Evolutionary conservation across 331 rosid genomes (phyloP).

Genomic region (Quercus lobata): DNA sequence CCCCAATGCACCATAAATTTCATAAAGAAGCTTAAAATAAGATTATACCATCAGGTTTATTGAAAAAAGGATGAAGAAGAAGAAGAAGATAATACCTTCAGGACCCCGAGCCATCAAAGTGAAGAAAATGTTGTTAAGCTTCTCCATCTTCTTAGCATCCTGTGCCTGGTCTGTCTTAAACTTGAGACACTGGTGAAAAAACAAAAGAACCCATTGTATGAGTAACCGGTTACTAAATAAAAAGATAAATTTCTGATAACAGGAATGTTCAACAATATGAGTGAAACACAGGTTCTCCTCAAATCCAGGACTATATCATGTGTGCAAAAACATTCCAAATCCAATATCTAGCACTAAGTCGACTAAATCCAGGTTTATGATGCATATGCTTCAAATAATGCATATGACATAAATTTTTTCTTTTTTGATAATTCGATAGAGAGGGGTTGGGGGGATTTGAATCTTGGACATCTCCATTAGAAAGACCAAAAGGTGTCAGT

Average conservation of each 20-base stretch:
- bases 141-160: conserved; percentile 90
- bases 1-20: conserved; percentile 9
- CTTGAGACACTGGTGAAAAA: conserved; percentile 69
- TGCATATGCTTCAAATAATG: background rate
- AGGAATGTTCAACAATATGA: background rate
- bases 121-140: conserved; percentile 79
- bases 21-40: conserved; percentile 18
- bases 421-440: too few species aligned
- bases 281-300: background rate
- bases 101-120: conserved; percentile 96
- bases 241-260: background rate
- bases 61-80: too few species aligned
- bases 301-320: background rate
- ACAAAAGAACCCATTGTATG: conserved; percentile 16
- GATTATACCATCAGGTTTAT: conserved; percentile 59
- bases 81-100: conserved; percentile 50
- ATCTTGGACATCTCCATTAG: too few species aligned
- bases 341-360: background rate
- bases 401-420: background rate
- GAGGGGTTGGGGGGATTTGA: too few species aligned
- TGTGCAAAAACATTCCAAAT: background rate
- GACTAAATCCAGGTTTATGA: background rate
- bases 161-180: conserved; percentile 91
- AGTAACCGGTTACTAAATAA: background rate
- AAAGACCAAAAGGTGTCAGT: too few species aligned